Conservation (phyloP, 345 rosid genomes). For the Salix exigua region DNA sequence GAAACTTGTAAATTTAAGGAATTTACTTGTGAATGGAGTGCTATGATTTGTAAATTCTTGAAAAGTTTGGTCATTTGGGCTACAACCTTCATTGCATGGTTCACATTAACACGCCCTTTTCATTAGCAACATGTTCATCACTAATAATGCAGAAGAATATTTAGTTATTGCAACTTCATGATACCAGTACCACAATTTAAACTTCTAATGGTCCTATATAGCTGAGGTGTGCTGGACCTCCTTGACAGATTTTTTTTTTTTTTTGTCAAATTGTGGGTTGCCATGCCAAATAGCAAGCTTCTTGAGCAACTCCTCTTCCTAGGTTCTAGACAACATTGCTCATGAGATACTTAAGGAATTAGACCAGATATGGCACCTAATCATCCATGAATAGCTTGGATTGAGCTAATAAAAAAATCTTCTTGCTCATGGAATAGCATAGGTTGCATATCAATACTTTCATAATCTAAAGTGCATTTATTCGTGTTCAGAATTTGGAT, state of each 20-base stretch:
- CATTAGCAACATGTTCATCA: not conserved
- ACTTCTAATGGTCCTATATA: conserved; percentile 29
- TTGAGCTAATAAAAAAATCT: not conserved
- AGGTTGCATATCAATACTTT: not conserved
- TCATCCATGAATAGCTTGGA: conserved; percentile 1
- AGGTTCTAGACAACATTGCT: conserved; percentile 18
- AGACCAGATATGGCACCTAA: conserved; percentile 8
- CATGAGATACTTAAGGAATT: conserved; percentile 14
- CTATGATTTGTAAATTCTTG: not conserved
- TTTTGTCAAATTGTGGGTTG: conserved; percentile 26
- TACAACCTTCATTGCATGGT: not conserved
- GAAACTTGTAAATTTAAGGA: not conserved
- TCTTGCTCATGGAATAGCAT: not conserved
- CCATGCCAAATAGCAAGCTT: conserved; percentile 29
- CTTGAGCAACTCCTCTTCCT: conserved; percentile 21
- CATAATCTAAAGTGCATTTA: not conserved
- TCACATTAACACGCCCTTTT: not conserved
- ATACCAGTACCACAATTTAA: conserved; percentile 12
- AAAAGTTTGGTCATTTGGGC: not conserved
- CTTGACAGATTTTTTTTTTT: conserved; percentile 13
- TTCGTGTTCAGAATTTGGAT: not conserved
- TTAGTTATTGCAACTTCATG: not conserved
- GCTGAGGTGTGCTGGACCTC: conserved; percentile 22
- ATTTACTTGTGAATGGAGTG: not conserved
- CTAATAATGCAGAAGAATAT: not conserved